These are phyloP conservation scores for Rhododendron ovatum DNA, from an alignment of 148 eudicot genomes.

Conservation along the genomic window DNA sequence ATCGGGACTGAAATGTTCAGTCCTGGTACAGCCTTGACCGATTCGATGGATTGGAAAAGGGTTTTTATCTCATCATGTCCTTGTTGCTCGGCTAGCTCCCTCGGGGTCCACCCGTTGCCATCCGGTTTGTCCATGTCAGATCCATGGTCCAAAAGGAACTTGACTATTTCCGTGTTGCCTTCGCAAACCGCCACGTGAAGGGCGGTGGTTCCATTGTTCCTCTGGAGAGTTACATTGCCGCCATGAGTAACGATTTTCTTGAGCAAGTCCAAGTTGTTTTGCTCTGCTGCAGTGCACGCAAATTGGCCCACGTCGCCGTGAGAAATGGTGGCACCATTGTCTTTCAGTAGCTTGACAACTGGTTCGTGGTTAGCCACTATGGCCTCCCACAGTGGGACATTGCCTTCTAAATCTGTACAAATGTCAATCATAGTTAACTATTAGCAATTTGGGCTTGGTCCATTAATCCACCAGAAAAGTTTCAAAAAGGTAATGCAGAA, in stretches of 20 bases:
- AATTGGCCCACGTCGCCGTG: slow-evolving; percentile 61
- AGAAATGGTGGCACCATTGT: slow-evolving; percentile 45
- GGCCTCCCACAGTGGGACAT: slow-evolving; percentile 85
- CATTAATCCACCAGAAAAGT: neutral
- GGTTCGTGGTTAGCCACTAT: slow-evolving; percentile 44
- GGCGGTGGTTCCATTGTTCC: slow-evolving; percentile 47
- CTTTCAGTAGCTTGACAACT: slow-evolving; percentile 38
- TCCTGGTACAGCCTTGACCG: slow-evolving; percentile 1
- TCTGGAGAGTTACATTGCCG: slow-evolving; percentile 54
- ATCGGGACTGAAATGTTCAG: slow-evolving; percentile 21
- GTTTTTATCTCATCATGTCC: slow-evolving; percentile 55
- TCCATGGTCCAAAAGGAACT: slow-evolving; percentile 53
- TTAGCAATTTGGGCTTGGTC: neutral
- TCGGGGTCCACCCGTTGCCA: slow-evolving; percentile 55
- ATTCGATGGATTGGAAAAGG: slow-evolving; percentile 38
- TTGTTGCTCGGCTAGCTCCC: slow-evolving; percentile 72
- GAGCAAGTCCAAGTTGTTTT: slow-evolving; percentile 52
- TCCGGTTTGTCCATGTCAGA: slow-evolving; percentile 46
- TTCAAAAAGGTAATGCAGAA: too few relatives aligned
- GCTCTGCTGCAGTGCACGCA: slow-evolving; percentile 57
- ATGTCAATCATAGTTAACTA: neutral
- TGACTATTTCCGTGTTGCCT: slow-evolving; percentile 55
- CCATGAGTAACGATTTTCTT: slow-evolving; percentile 40
- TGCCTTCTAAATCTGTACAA: slow-evolving; percentile 65
- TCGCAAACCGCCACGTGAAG: slow-evolving; percentile 73